Conservation (phyloP, 371 early-diverging fungal genomes). For the Syncephalastrum contaminatum region DNA sequence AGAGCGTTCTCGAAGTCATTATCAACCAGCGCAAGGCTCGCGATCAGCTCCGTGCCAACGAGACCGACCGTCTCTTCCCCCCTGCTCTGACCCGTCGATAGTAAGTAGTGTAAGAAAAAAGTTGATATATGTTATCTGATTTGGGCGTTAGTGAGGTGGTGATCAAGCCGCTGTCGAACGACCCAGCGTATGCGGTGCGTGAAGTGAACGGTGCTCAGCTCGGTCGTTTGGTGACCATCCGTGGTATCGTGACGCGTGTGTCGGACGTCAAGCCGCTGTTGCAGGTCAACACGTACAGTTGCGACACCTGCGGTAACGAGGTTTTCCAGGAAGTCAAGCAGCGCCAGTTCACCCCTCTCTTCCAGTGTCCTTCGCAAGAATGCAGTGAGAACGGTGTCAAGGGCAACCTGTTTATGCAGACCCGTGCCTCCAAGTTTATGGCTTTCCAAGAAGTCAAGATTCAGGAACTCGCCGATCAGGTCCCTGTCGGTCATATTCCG, state of each 20-base stretch:
- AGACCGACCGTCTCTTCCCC: conserved; percentile 64
- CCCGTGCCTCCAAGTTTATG: conserved; percentile 93
- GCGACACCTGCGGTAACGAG: conserved; percentile 97
- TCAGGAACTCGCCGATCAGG: conserved; percentile 96
- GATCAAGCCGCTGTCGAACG: conserved; percentile 73
- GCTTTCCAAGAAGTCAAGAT: conserved; percentile 95
- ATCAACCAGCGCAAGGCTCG: conserved; percentile 81
- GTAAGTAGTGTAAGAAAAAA: conserved; percentile 43
- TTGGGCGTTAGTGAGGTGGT: conserved; percentile 64
- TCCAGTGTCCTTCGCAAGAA: conserved; percentile 85
- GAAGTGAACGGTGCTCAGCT: conserved; percentile 81
- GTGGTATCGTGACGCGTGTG: conserved; percentile 97
- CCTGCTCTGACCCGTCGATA: conserved; percentile 83
- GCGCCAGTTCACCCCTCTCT: conserved; percentile 81
- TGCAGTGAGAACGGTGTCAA: conserved; percentile 86
- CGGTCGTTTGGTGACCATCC: conserved; percentile 89
- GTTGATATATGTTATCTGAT: neutral
- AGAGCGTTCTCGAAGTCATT: conserved; percentile 87
- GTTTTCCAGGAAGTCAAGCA: conserved; percentile 95
- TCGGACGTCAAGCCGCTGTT: conserved; percentile 96
- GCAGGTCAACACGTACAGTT: conserved; percentile 91
- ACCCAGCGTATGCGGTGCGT: conserved; percentile 81
- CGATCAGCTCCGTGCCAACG: conserved; percentile 55
- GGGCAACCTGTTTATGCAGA: conserved; percentile 93
- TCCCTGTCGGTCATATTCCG: conserved; percentile 98